phyloP scores from a whole-genome alignment of 345 rosid species.

The Citrus mangshanensis region DNA sequence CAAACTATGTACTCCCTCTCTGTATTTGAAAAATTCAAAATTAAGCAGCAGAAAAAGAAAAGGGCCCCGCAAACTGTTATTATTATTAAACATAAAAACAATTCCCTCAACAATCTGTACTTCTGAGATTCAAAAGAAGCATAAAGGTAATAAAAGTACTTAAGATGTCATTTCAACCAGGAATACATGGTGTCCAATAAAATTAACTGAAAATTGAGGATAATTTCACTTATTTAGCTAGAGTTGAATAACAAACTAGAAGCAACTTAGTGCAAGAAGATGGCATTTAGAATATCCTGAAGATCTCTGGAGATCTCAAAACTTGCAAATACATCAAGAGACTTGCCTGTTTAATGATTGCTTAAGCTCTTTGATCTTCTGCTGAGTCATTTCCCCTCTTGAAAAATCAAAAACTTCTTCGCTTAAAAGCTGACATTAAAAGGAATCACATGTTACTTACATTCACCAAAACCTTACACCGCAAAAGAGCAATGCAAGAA shows the following conservation, averaged over 20 bases:
- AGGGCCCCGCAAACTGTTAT: background rate
- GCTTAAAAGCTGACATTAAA: constrained; percentile 69
- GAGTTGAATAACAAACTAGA: background rate
- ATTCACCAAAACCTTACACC: background rate
- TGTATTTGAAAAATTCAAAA: background rate
- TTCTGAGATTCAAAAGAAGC: background rate
- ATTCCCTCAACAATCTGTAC: background rate
- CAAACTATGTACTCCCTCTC: background rate
- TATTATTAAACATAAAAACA: background rate
- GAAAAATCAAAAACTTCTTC: constrained; percentile 99
- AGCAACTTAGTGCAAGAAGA: background rate
- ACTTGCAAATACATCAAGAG: background rate
- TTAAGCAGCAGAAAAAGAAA: background rate
- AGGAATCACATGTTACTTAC: constrained; percentile 13
- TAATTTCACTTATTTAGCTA: background rate
- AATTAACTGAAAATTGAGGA: background rate
- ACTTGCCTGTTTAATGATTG: constrained; percentile 87
- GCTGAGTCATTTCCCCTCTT: constrained; percentile 97
- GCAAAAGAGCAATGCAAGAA: background rate
- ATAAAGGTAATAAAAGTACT: background rate
- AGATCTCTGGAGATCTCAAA: background rate
- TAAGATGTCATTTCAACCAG: background rate
- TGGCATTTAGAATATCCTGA: background rate
- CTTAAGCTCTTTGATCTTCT: constrained; percentile 94
- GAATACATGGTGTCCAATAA: background rate